Conservation (phyloP, 768 basidiomycete species). For the Leccinum boreale region DNA sequence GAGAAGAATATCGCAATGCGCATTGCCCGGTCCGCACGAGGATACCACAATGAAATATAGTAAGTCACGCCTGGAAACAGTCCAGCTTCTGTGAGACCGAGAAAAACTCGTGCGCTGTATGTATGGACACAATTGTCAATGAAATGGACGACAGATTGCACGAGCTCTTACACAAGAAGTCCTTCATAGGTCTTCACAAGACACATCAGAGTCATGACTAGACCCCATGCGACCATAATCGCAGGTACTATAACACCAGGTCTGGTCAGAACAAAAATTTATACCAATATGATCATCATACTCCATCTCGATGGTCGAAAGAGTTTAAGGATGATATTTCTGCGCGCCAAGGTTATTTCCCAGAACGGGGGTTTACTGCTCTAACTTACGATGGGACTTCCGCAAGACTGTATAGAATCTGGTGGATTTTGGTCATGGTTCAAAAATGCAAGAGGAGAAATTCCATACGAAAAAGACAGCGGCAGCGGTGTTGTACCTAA, state of each 20-base stretch:
- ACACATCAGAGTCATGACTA: conserved; percentile 39
- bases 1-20: conserved; percentile 64
- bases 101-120: conserved; percentile 38
- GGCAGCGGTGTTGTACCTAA: conserved; percentile 36
- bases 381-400: conserved; percentile 37
- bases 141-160: background rate
- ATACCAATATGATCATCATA: conserved; percentile 12
- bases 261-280: conserved; percentile 6
- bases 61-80: conserved; percentile 41
- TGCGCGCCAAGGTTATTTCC: conserved; percentile 10
- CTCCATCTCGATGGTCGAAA: conserved; percentile 36
- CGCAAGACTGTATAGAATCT: conserved; percentile 37
- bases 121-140: background rate
- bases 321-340: conserved; percentile 38
- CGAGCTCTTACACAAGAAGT: conserved; percentile 27
- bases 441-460: background rate
- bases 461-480: conserved; percentile 36
- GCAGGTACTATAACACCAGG: conserved; percentile 33
- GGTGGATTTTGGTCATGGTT: background rate
- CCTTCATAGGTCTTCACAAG: conserved; percentile 33
- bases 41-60: conserved; percentile 58
- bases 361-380: background rate
- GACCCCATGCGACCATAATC: conserved; percentile 40
- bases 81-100: conserved; percentile 49
- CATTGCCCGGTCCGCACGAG: conserved; percentile 51